Evolutionary conservation across 768 basidiomycete genomes (phyloP), one percentile per base, ranked within the genome.

Genomic region (Floccularia luteovirens): DNA sequence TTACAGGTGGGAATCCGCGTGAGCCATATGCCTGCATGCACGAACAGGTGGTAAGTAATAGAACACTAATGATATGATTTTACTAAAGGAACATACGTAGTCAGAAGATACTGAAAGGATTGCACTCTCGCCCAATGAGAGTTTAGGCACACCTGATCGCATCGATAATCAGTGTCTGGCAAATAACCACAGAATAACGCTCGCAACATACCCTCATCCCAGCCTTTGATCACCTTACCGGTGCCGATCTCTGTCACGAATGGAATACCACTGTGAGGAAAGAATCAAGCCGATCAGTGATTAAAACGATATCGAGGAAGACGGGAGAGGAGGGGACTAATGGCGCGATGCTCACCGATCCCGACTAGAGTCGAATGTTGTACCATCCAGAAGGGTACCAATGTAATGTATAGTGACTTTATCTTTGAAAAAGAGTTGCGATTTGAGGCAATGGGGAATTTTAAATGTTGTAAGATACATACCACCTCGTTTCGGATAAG

Each of bases 201-300:
- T 4, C 6, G 19, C 20, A 24, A 61, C 71, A 50, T 48, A 82
- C 90, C 90, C 58, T 90, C 86, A 53, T 91, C 90, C 90, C 89
- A 92, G 22, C 90, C 87, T 54, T 70, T 82, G 63, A 93, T 91
- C 34, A 93, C 90, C 54, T 81, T 79, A 5, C 86, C 84, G 14
- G 77, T 65, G 32, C 90, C 87, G 46, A 90, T 90, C 54, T 74
- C 53, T 2, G 84, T 87, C 45, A 60, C 50, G 57, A 91, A 90
- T 1, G 86, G 74, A 0, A 3, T 2, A 0, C 66, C 64, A 27
- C 88, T 87, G 57, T 10, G 19, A 35, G 24, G 43, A 36, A 39
- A 42, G 30, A 41, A 27, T 28, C 27, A 44, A n/a, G n/a, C n/a
- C 32, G 46, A 39, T 20, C 38, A 14, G 38, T 5, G 5, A n/a